These are phyloP conservation scores for Hemisphaericaspora xylofermentans DNA, from an alignment of 1,139 yeast species.

Conservation along the genomic window DNA sequence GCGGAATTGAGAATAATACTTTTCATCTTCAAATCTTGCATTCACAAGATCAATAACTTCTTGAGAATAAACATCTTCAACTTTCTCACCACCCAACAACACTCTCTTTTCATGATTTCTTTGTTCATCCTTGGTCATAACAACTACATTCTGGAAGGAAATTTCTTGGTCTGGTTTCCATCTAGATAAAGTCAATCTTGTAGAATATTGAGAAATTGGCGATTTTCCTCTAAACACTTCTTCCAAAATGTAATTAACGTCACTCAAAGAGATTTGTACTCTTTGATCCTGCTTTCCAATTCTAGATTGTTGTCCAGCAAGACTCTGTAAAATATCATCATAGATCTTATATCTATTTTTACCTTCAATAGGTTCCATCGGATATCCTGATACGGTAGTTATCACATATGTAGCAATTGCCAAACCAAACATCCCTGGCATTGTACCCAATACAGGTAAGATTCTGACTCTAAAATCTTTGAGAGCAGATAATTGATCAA, in stretches of 20 bases:
- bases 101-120: conserved; percentile 72
- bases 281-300: conserved; percentile 68
- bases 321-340: conserved; percentile 76
- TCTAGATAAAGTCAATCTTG: conserved; percentile 72
- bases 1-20: conserved; percentile 60
- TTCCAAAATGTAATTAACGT: conserved; percentile 82
- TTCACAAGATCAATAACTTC: conserved; percentile 60
- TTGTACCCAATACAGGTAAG: conserved; percentile 90
- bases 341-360: conserved; percentile 81
- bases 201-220: conserved; percentile 80
- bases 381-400: conserved; percentile 81
- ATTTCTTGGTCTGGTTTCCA: conserved; percentile 72
- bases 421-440: conserved; percentile 95
- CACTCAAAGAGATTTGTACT: conserved; percentile 69
- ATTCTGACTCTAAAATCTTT: conserved; percentile 90
- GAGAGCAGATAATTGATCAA: conserved; percentile 82
- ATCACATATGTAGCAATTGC: conserved; percentile 82
- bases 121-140: conserved; percentile 89
- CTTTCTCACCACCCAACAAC: conserved; percentile 58
- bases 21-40: conserved; percentile 70
- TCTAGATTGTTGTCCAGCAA: conserved; percentile 85
- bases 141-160: conserved; percentile 71
- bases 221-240: conserved; percentile 92
- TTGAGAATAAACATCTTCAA: conserved; percentile 62
- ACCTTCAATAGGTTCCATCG: conserved; percentile 87